Evolutionary conservation across 305 asterid genomes (phyloP), one percentile per base, ranked within the genome.

Genomic region (Andrographis paniculata): DNA sequence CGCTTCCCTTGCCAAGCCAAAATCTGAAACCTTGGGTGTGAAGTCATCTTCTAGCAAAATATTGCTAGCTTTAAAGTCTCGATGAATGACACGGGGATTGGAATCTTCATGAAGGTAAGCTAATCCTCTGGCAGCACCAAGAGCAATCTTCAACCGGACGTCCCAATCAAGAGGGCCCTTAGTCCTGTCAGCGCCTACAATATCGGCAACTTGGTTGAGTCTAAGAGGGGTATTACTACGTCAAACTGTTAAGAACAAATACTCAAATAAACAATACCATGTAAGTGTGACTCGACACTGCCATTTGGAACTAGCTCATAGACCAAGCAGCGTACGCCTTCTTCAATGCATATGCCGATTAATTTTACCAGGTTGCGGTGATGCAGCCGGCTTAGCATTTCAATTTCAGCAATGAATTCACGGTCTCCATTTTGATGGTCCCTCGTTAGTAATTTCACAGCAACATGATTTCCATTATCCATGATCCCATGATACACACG

Each of bases 51-150:
- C 94, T 40, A 82, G 64, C 54, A 82, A 61, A 51, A 82, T 80
- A 61, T 82, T 82, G 58, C 89, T 79, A 14, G 94, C 89, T 63
- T 82, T 82, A 44, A 82, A 82, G 65, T 82, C 94, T 51, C 94
- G 61, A 63, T 82, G 94, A 59, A 82, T 82, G 18, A 82, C 94
- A 54, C 91, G 79, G 44, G 94, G 94, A 62, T 74, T 82, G 16
- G 94, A 82, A 58, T 82, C 94, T 62, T 82, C 94, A 55, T 82
- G 94, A 47, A 82, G 91, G 55, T 82, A 82, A 57, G 94, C 94
- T 61, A 82, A 60, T 23, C 91, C 94, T 60, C 94, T 74, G 6
- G 94, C 94, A 9, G 94, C 81, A 41, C 94, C 94, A 49, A 82
- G 83, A 37, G 94, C 91, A 49, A 82, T 79, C 67, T 79, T 82